Base-by-base conservation (phyloP, 2,329 filamentous ascomycete species). In the Aphanocladium album region DNA sequence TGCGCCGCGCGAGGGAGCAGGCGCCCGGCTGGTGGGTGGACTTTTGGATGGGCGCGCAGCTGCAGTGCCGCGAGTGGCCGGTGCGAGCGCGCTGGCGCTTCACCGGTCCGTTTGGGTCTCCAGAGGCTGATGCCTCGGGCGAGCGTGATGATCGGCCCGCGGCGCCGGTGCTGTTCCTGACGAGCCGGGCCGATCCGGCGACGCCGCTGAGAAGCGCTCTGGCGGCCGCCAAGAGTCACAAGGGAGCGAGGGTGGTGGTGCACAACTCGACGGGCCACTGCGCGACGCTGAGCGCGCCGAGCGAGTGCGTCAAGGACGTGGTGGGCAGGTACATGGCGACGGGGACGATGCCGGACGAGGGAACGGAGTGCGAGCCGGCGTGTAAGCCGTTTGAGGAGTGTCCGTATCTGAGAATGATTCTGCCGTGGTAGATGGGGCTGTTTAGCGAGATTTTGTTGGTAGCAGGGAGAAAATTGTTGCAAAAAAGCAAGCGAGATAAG, bases 141-240 rank as follows among this genome's bases (percentile, higher is more conserved):
- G n/a, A n/a, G 64, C 59, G 30, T 71, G 63, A 3, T 68, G 17
- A 43, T 6, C 7, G 14, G 7, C 7, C 6, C 12, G 39, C 62
- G 2, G 72, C 70, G 25, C 76, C 75, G 8, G 65, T 78, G 43
- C 63, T 78, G 55, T 77, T 74, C 62, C 62, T 76, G 3, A 69
- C 70, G 16, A 75, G 73, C 45, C 61, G 67, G 3, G 69, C 71
- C 6, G 77, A 79, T 52, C 78, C 77, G 12, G 73, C 77, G 14
- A 79, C 76, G 19, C 43, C 43, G 3, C 8, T 47, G 45, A 7
- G 45, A 5, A 17, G 45, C 23, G 12, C 45, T 21, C 21, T 47
- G 11, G 6, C 11, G 45, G 21, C 45, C 11, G 45, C 45, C 21
- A 25, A 27, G 45, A 16, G 12, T 12, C 45, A 47, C 23, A 21